Base-by-base conservation (phyloP, 164 flowering plant species). In the Vitis riparia region DNA sequence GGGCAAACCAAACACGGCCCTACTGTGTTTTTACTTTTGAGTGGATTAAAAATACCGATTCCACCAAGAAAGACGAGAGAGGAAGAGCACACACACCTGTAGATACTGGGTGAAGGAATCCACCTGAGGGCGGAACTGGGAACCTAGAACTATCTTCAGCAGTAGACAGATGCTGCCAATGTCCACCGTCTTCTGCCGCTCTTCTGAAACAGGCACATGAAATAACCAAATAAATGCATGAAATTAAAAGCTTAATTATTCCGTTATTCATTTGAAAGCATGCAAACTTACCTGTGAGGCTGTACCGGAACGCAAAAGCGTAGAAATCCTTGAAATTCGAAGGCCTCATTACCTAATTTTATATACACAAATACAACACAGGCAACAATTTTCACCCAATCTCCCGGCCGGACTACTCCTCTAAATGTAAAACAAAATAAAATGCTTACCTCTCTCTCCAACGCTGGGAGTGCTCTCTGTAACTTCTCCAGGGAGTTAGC, bases 121-220 rank as follows among this genome's bases (percentile, higher is more conserved):
- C 65, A 93, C 87, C 75, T 87, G 94, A 37, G 79, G 50, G 13
- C 44, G 80, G 72, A 79, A 89, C 62, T 77, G 78, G 16, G 86
- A 71, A 11, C 92, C 84, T 27, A 93, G 74, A 78, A 93, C 91
- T 76, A 91, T 87, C 75, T 80, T 80, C 80, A 93, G 80, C 74
- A 93, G 76, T 68, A 78, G 76, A 68, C 98, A 93, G 44, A 86
- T 79, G 71, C 85, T 91, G 70, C 88, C 97, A 68, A 88, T 87
- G 75, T 93, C 98, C 63, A 91, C 71, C 72, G 77, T 81, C 80
- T 88, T 93, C 75, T 93, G 97, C 79, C 81, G 89, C 70, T 91
- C 94, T 80, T 93, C 98, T 93, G 76, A 57, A 13, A 75, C 17
- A 69, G 59, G 29, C 16, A 51, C 23, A 48, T 49, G 8, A 37